These are phyloP conservation scores for Pisolithus orientalis DNA, from an alignment of 768 basidiomycete species.

Conservation along the genomic window DNA sequence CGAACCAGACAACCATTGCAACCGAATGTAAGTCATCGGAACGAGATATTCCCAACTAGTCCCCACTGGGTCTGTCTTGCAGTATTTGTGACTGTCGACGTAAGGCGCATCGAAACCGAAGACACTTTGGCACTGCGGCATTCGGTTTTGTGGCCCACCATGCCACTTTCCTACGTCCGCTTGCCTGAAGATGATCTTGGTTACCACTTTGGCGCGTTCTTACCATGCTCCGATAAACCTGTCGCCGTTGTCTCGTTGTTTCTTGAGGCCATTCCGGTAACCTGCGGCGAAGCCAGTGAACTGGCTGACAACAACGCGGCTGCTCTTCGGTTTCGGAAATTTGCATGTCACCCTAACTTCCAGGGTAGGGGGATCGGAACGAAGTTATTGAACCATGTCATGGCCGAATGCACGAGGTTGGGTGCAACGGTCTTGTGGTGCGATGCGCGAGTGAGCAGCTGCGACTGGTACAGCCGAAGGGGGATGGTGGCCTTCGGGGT, in stretches of 20 bases:
- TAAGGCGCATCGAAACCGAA: too few relatives aligned
- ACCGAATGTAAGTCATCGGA: too few relatives aligned
- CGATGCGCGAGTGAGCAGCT: constrained; percentile 43
- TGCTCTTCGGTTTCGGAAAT: constrained; percentile 52
- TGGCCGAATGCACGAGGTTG: constrained; percentile 34
- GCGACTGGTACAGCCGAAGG: constrained; percentile 44
- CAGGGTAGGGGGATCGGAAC: constrained; percentile 53
- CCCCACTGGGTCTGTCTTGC: too few relatives aligned
- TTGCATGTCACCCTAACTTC: constrained; percentile 44
- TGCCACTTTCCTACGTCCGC: constrained; percentile 30
- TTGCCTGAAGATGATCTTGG: constrained; percentile 49
- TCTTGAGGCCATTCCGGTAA: constrained; percentile 30
- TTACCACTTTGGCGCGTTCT: constrained; percentile 52
- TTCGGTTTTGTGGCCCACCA: constrained; percentile 26
- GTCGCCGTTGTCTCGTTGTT: constrained; percentile 49
- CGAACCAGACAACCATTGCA: too few relatives aligned
- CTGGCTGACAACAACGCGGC: not conserved
- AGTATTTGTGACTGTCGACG: too few relatives aligned
- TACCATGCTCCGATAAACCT: constrained; percentile 22
- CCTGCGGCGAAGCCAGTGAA: constrained; percentile 3
- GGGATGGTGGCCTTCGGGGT: constrained; percentile 46
- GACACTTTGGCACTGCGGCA: too few relatives aligned
- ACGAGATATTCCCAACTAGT: too few relatives aligned
- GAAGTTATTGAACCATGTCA: constrained; percentile 31
- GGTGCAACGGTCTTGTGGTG: constrained; percentile 47